These are phyloP conservation scores for Triadica sebifera DNA, from an alignment of 345 rosid genomes.

Conservation along the genomic window DNA sequence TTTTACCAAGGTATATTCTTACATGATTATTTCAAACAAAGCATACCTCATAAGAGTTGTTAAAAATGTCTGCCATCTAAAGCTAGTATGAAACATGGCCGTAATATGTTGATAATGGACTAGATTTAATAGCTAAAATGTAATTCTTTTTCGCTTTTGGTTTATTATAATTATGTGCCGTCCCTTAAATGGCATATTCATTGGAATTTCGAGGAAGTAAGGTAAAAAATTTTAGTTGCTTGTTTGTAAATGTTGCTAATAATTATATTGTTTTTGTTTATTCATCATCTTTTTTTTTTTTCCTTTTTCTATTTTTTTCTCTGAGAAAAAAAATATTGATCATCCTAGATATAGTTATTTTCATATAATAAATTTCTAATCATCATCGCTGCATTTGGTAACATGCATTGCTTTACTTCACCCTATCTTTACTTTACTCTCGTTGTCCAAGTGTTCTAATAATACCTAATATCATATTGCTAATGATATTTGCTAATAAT, in stretches of 20 bases:
- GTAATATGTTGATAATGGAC: not conserved
- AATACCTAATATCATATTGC: no score
- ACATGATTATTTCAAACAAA: not conserved
- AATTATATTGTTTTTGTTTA: not conserved
- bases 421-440: no score
- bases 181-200: not conserved
- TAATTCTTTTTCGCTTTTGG: not conserved
- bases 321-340: not conserved
- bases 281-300: not conserved
- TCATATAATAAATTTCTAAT: not conserved
- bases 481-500: not conserved
- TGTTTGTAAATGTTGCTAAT: not conserved
- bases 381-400: not conserved
- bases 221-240: not conserved
- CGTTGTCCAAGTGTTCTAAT: no score
- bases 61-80: not conserved
- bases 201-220: not conserved
- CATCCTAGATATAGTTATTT: not conserved
- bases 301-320: not conserved
- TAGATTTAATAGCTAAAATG: not conserved
- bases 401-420: not conserved
- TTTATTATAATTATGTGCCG: not conserved
- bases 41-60: not conserved
- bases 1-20: slow-evolving; percentile 42
- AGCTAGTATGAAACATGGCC: slow-evolving; percentile 4